Conservation (phyloP, 352 stramenopile species). For the Phytophthora ramorum region DNA sequence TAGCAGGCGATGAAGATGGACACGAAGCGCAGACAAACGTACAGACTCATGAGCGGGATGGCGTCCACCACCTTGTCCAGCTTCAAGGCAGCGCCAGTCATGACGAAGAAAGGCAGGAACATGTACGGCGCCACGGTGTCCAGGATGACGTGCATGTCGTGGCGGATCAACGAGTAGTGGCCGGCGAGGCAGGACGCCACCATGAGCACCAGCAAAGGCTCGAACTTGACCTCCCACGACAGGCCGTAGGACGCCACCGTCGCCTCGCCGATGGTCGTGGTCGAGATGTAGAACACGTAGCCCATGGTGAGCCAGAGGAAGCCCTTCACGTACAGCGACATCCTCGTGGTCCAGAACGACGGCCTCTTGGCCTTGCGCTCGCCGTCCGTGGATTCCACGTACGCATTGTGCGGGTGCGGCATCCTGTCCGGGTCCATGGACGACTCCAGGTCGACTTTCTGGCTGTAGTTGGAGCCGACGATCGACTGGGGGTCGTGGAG, state of each 20-base stretch:
- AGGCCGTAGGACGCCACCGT: conserved; percentile 54
- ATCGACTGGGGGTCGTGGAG: conserved; percentile 28
- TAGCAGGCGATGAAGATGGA: conserved; percentile 74
- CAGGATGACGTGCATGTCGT: conserved; percentile 83
- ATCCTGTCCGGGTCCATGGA: conserved; percentile 45
- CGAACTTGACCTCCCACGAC: conserved; percentile 76
- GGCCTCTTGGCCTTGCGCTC: conserved; percentile 20
- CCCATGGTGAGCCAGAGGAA: conserved; percentile 71
- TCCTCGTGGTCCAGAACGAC: conserved; percentile 30
- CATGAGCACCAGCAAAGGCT: conserved; percentile 77
- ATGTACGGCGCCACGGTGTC: too few relatives aligned
- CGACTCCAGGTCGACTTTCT: conserved; percentile 34
- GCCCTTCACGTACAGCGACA: conserved; percentile 64
- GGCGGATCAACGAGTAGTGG: conserved; percentile 65
- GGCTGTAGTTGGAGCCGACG: conserved; percentile 17
- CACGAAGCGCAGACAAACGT: conserved; percentile 62
- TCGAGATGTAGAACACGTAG: conserved; percentile 69
- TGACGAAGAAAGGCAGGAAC: too few relatives aligned
- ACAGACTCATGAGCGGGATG: conserved; percentile 73
- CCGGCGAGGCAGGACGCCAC: conserved; percentile 66
- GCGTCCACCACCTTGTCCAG: conserved; percentile 66
- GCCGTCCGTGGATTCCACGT: conserved; percentile 42
- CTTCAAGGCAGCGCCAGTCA: conserved; percentile 75
- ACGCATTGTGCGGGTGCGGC: conserved; percentile 64
- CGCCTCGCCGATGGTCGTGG: conserved; percentile 49